Evolutionary conservation across 768 basidiomycete genomes (phyloP), one percentile per base, ranked within the genome.

Genomic region (Leccinum obscurum): DNA sequence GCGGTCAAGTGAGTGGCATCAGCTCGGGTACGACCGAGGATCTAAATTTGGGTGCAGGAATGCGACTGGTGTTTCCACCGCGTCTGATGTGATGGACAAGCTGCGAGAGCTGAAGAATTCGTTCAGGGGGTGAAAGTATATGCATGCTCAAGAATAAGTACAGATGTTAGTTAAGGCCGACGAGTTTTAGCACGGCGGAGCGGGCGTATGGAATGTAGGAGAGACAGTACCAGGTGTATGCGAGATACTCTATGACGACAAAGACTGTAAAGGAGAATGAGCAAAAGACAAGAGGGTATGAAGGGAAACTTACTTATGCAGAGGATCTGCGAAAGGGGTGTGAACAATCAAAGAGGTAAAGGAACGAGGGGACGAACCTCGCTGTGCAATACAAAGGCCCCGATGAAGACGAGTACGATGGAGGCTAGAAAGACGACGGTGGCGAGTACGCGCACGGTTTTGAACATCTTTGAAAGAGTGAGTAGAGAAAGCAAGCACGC

Each of bases 181-280:
- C 78, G 34, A 84, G 71, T 72, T 85, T 92, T 60, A 84, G 78
- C 48, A 92, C 84, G 13, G 87, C 88, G 2, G 85, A 71, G 57
- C 94, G 83, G 3, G 95, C 95, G 67, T 95, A 96, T 3, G 95
- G 95, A 66, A 98, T 93, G 77, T 95, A 97, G 7, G 88, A 89
- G 32, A 91, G 76, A 54, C 83, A 85, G 72, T 90, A 95, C 93
- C 94, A 97, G 22, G 89, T 85, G 75, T 90, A 96, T 6, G 94
- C 95, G 59, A 96, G 80, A 74, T 92, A 96, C 74, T 95, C 88
- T 73, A 97, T 78, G 75, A 96, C 81, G 60, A 97, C 95, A 72
- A 97, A 92, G 59, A 94, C 92, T 92, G 75, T 17, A 14, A 13
- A 30, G 9, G 22, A 3, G 55, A 2, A 55, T 52, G 14, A 61